These are phyloP conservation scores for Discostella pseudostelligera DNA, from an alignment of 108 stramenopile genomes.

Conservation along the genomic window DNA sequence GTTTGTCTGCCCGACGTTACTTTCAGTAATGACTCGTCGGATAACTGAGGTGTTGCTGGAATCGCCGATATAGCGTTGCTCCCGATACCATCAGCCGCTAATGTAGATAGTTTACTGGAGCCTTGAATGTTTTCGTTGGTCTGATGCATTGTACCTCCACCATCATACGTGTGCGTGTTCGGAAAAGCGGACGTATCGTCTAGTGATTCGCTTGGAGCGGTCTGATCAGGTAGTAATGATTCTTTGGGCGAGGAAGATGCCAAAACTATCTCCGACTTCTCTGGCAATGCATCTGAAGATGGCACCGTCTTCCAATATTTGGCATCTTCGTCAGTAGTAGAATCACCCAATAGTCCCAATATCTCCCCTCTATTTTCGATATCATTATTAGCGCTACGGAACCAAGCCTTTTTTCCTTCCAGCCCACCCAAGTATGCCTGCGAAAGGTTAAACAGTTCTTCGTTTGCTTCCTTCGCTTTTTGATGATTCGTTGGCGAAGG, in stretches of 20 bases:
- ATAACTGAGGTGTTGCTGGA: background rate
- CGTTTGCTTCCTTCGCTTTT: conserved; percentile 2
- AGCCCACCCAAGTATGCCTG: conserved; percentile 35
- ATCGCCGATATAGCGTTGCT: background rate
- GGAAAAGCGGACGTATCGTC: conserved; percentile 1
- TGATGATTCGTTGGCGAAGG: conserved; percentile 11
- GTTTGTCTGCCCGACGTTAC: background rate
- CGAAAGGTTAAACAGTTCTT: conserved; percentile 17
- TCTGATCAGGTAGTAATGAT: conserved; percentile 19
- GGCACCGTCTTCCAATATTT: background rate
- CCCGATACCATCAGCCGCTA: background rate
- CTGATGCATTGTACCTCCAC: background rate
- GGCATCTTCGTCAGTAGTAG: no score
- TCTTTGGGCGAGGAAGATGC: conserved; percentile 10
- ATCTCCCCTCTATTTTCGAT: background rate
- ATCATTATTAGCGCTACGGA: conserved; percentile 4
- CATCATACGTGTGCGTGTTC: background rate
- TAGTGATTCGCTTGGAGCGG: no score
- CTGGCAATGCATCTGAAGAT: conserved; percentile 14
- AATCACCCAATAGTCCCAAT: no score
- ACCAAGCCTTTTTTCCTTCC: conserved; percentile 33
- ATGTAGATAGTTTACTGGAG: background rate
- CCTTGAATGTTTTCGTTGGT: no score
- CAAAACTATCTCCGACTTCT: conserved; percentile 24
- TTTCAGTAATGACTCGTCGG: background rate